Conservation (phyloP, 768 basidiomycete species). For the Suillus occidentalis region DNA sequence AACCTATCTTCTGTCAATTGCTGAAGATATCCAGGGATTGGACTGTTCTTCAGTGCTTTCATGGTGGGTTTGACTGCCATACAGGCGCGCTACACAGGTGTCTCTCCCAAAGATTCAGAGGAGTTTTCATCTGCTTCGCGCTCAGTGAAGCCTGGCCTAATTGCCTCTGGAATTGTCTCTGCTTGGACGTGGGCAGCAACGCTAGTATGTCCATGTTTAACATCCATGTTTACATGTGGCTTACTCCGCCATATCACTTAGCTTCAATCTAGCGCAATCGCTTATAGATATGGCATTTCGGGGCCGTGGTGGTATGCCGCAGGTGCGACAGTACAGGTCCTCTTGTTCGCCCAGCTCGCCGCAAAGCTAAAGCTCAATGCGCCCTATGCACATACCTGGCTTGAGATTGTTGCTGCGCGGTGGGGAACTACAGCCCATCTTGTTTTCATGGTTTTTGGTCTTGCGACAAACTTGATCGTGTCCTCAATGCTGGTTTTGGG, state of each 20-base stretch:
- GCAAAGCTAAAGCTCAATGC: slow-evolving; percentile 93
- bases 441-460: slow-evolving; percentile 89
- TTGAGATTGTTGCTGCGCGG: slow-evolving; percentile 78
- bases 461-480: slow-evolving; percentile 91
- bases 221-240: not conserved
- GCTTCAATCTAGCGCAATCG: slow-evolving; percentile 82
- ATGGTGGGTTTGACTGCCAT: slow-evolving; percentile 78
- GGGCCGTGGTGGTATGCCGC: slow-evolving; percentile 93
- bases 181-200: slow-evolving; percentile 94
- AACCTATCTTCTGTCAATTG: slow-evolving; percentile 5
- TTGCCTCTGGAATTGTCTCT: slow-evolving; percentile 89
- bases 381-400: slow-evolving; percentile 84
- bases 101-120: slow-evolving; percentile 77
- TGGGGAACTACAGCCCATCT: slow-evolving; percentile 83
- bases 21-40: slow-evolving; percentile 58
- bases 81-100: slow-evolving; percentile 82
- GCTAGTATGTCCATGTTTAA: slow-evolving; percentile 39
- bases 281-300: slow-evolving; percentile 81
- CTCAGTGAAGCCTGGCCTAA: slow-evolving; percentile 86
- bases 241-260: slow-evolving; percentile 22
- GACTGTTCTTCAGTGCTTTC: slow-evolving; percentile 82
- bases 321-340: slow-evolving; percentile 85
- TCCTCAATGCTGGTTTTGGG: slow-evolving; percentile 82
- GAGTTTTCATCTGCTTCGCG: slow-evolving; percentile 83
- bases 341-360: slow-evolving; percentile 90